Evolutionary conservation across 306 rosid genomes (phyloP).

Genomic region (Pueraria montana): DNA sequence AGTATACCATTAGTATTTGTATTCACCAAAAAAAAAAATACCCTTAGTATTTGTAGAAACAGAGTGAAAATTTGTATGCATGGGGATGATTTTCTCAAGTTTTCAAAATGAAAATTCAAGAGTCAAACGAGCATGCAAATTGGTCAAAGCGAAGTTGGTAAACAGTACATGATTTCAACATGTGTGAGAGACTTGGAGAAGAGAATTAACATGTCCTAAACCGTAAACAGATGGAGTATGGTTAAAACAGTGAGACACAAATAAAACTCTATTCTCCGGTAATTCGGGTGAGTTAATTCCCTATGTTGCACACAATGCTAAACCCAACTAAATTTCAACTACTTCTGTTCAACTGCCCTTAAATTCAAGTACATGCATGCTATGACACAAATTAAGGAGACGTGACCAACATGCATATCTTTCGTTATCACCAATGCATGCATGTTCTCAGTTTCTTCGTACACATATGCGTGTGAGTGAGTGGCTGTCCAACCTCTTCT

Average conservation of each 20-base stretch:
- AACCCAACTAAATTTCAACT: slow-evolving; percentile 52
- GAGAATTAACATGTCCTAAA: not conserved
- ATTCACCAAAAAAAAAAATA: no score
- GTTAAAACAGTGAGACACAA: slow-evolving; percentile 22
- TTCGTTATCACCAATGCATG: slow-evolving; percentile 52
- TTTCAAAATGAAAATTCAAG: not conserved
- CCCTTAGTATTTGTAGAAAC: no score
- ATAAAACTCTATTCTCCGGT: not conserved
- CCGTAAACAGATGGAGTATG: not conserved
- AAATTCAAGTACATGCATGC: not conserved
- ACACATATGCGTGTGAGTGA: not conserved
- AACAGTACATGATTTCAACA: slow-evolving; percentile 1
- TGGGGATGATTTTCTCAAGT: no score
- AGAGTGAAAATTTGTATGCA: no score
- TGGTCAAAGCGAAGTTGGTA: slow-evolving; percentile 39
- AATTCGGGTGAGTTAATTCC: not conserved
- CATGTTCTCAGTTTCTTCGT: slow-evolving; percentile 33
- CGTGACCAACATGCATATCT: slow-evolving; percentile 30
- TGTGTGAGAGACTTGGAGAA: not conserved
- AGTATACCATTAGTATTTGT: no score
- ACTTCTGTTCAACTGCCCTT: slow-evolving; percentile 55
- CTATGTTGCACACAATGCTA: slow-evolving; percentile 13
- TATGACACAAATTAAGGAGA: slow-evolving; percentile 16
- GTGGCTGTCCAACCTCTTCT: slow-evolving; percentile 67
- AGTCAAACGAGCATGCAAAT: not conserved